Evolutionary conservation across 306 rosid species (phyloP).

Genomic region (Prunus kanzakura): DNA sequence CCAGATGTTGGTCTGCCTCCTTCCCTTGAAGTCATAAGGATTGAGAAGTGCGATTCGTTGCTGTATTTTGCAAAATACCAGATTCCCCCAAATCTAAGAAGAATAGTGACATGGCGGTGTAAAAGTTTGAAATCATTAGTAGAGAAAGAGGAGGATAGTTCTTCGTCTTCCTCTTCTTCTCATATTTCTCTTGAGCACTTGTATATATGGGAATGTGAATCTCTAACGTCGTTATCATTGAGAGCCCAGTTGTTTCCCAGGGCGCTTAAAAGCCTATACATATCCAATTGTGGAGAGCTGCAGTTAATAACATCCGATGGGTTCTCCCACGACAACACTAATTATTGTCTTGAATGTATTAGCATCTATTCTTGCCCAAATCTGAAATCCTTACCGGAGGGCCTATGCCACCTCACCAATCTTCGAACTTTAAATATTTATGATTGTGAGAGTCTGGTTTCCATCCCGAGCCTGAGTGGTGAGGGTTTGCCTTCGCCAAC

Average conservation of each 20-base stretch:
- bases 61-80: not conserved
- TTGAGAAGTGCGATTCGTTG: not conserved
- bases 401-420: not conserved
- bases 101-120: accelerated
- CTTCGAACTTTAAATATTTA: not conserved
- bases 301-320: not conserved
- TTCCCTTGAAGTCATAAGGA: not conserved
- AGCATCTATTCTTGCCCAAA: accelerated
- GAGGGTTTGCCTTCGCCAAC: too few species aligned
- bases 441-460: not conserved
- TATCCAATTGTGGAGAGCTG: too few species aligned
- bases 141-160: not conserved
- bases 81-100: not conserved
- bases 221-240: too few species aligned
- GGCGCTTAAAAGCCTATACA: too few species aligned
- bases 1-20: not conserved
- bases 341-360: not conserved
- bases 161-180: too few species aligned
- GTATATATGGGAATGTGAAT: accelerated
- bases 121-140: not conserved
- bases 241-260: too few species aligned
- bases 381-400: not conserved
- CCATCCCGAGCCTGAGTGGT: not conserved
- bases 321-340: not conserved
- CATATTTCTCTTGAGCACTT: too few species aligned